Conservation (phyloP, 1,284 basidiomycete genomes). For the Veloboletus limbatus region DNA sequence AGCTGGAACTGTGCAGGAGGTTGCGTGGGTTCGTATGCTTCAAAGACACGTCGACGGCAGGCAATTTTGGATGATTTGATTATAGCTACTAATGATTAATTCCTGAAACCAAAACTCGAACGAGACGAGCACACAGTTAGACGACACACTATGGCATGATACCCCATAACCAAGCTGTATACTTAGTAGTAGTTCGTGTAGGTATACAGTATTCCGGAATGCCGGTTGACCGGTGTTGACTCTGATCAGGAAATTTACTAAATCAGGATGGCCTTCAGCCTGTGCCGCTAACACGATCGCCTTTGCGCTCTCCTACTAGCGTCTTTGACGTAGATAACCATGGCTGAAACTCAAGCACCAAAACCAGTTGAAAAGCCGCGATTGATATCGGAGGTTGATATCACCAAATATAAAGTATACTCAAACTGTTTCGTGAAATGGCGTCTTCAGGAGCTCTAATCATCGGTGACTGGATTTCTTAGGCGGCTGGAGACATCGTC, state of each 20-base stretch:
- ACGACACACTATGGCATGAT: slow-evolving; percentile 24
- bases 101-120: slow-evolving; percentile 12
- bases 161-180: slow-evolving; percentile 26
- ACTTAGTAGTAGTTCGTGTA: slow-evolving; percentile 29
- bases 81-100: slow-evolving; percentile 22
- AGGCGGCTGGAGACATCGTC: slow-evolving; percentile 90
- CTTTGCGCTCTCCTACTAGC: slow-evolving; percentile 4
- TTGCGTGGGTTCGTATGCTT: slow-evolving; percentile 43
- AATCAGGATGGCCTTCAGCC: slow-evolving; percentile 22
- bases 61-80: slow-evolving; percentile 6
- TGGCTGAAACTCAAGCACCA: slow-evolving; percentile 53
- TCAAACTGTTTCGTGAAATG: not conserved
- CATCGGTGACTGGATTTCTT: slow-evolving; percentile 7
- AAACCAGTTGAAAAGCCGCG: slow-evolving; percentile 45
- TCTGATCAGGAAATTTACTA: slow-evolving; percentile 20
- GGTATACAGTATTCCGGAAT: too few relatives aligned
- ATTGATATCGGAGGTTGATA: slow-evolving; percentile 64
- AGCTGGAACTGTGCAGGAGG: slow-evolving; percentile 30
- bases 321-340: slow-evolving; percentile 28
- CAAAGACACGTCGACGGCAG: slow-evolving; percentile 22
- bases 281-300: slow-evolving; percentile 7
- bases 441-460: slow-evolving; percentile 10
- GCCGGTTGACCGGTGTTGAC: too few relatives aligned
- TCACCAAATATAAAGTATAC: slow-evolving; percentile 80
- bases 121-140: slow-evolving; percentile 18